These are phyloP conservation scores for Closterium sp. DNA, from an alignment of 139 green algal species.

Conservation along the genomic window DNA sequence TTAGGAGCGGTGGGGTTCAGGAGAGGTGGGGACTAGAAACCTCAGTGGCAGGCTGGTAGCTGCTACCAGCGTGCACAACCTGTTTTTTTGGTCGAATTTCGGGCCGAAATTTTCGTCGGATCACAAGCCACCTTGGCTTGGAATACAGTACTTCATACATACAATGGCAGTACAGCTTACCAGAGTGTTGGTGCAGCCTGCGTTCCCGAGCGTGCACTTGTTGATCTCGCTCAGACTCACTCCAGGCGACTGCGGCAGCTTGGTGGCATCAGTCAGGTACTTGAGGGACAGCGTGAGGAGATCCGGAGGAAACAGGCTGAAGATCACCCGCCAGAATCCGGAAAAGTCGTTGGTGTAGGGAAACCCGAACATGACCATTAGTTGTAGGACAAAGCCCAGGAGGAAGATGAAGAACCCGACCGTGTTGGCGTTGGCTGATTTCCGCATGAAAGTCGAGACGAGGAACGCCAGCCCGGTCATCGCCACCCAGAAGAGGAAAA, in stretches of 20 bases:
- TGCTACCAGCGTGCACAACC: too few species aligned
- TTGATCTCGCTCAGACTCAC: slow-evolving; percentile 9
- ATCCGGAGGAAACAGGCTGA: slow-evolving; percentile 72
- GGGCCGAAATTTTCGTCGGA: neutral
- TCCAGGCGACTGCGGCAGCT: slow-evolving; percentile 16
- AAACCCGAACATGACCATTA: slow-evolving; percentile 62
- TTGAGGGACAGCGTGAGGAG: slow-evolving; percentile 77
- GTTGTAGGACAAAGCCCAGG: slow-evolving; percentile 73
- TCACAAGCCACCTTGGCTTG: neutral
- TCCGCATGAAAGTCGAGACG: slow-evolving; percentile 69
- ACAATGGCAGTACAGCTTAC: too few species aligned
- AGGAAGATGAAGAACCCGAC: slow-evolving; percentile 91
- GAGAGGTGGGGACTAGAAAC: too few species aligned
- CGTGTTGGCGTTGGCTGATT: slow-evolving; percentile 65
- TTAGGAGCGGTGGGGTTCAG: too few species aligned
- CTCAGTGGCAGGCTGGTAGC: too few species aligned
- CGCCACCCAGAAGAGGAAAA: slow-evolving; percentile 78
- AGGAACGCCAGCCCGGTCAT: slow-evolving; percentile 64
- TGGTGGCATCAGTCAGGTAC: slow-evolving; percentile 45
- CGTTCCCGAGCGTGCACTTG: slow-evolving; percentile 14
- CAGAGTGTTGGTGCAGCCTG: slow-evolving; percentile 46
- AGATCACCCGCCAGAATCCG: slow-evolving; percentile 2
- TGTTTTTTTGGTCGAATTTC: neutral
- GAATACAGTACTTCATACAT: neutral
- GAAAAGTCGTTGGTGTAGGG: slow-evolving; percentile 58